Evolutionary conservation across 2,329 filamentous ascomycete species (phyloP).

Genomic region (Fusarium heterosporum): DNA sequence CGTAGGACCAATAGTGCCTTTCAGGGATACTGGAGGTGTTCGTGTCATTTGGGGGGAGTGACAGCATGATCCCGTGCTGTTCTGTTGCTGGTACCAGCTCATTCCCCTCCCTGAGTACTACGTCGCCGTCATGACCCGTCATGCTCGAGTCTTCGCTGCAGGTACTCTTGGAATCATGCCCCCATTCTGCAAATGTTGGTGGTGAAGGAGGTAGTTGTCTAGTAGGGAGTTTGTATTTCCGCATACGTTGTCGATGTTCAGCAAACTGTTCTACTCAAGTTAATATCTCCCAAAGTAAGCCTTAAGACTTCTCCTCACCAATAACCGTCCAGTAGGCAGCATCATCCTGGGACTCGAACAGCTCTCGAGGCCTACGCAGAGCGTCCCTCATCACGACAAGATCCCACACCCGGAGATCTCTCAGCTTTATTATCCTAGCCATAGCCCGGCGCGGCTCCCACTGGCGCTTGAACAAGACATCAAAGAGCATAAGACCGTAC

Average conservation of each 20-base stretch:
- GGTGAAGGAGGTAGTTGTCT: conserved; percentile 11
- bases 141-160: background rate
- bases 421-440: conserved; percentile 30
- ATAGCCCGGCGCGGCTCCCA: conserved; percentile 8
- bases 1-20: too few relatives aligned
- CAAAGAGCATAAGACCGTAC: conserved; percentile 43
- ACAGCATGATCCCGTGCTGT: background rate
- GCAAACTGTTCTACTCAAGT: conserved; percentile 17
- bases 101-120: background rate
- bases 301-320: conserved; percentile 2
- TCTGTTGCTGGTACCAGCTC: background rate
- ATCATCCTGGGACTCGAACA: conserved; percentile 25
- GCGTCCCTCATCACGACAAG: conserved; percentile 41
- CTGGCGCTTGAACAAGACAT: conserved; percentile 17
- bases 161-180: background rate
- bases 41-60: background rate
- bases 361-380: conserved; percentile 22
- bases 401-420: conserved; percentile 37
- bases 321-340: conserved; percentile 24
- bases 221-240: background rate
- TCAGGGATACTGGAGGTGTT: background rate
- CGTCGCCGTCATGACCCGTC: background rate
- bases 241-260: conserved; percentile 1
- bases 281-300: background rate
- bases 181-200: conserved; percentile 14